These are phyloP conservation scores for Cercospora sp. DNA, from an alignment of 2,329 filamentous ascomycete species.

Conservation along the genomic window DNA sequence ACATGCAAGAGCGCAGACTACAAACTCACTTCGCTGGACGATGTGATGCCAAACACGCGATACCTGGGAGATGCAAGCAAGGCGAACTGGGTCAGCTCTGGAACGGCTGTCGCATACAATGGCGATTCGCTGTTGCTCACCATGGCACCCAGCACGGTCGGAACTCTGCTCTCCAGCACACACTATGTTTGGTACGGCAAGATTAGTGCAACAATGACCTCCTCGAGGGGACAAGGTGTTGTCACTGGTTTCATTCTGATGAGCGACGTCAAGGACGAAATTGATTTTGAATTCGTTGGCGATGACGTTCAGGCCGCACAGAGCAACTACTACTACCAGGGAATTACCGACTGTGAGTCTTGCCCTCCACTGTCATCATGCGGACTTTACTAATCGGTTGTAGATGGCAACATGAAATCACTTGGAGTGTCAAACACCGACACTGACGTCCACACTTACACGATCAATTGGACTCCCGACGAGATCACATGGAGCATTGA, in stretches of 20 bases:
- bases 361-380: neutral
- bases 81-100: conserved; percentile 86
- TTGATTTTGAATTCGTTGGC: conserved; percentile 95
- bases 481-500: conserved; percentile 84
- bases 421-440: conserved; percentile 70
- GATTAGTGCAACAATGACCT: conserved; percentile 81
- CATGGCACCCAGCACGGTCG: conserved; percentile 81
- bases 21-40: conserved; percentile 70
- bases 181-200: conserved; percentile 97
- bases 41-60: conserved; percentile 68
- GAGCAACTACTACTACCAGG: conserved; percentile 97
- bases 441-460: conserved; percentile 80
- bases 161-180: conserved; percentile 81
- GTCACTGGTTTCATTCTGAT: conserved; percentile 97
- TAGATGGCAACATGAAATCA: conserved; percentile 75
- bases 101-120: conserved; percentile 67
- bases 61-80: conserved; percentile 82
- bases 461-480: conserved; percentile 90
- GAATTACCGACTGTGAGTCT: conserved; percentile 82
- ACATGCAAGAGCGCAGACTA: conserved; percentile 75
- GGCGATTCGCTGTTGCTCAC: conserved; percentile 73
- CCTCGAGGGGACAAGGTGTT: conserved; percentile 79
- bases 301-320: conserved; percentile 74
- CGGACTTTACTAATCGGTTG: conserved; percentile 24
- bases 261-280: conserved; percentile 95